Conservation (phyloP, 2,329 filamentous ascomycete species). For the Samsoniella hepiali region DNA sequence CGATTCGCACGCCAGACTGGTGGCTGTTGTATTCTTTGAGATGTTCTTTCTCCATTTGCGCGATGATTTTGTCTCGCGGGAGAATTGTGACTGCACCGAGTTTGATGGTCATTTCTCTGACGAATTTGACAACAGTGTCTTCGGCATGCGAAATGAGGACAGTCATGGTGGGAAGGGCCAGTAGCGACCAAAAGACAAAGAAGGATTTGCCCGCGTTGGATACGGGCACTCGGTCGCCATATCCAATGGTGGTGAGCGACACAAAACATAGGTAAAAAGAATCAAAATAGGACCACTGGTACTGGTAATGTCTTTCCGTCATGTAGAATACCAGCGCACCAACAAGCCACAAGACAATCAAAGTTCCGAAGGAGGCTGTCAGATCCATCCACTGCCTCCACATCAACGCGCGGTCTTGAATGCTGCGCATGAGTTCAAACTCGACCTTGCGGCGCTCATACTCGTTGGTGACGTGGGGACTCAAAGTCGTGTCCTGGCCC, state of each 20-base stretch:
- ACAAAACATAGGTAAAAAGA: conserved; percentile 84
- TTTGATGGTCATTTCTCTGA: conserved; percentile 53
- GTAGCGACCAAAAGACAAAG: conserved; percentile 88
- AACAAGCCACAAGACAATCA: conserved; percentile 73
- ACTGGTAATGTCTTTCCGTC: conserved; percentile 51
- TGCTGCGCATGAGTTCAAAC: conserved; percentile 77
- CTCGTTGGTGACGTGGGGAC: conserved; percentile 35
- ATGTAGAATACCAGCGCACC: conserved; percentile 71
- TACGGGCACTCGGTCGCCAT: conserved; percentile 75
- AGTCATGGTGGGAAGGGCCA: conserved; percentile 85
- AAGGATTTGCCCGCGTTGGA: conserved; percentile 78
- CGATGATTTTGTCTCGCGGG: conserved; percentile 51
- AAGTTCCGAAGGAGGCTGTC: conserved; percentile 62
- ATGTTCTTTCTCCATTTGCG: conserved; percentile 32
- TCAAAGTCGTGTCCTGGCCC: conserved; percentile 9
- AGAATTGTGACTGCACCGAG: conserved; percentile 60
- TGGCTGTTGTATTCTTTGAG: conserved; percentile 42
- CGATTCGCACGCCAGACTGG: not conserved
- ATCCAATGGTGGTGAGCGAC: conserved; percentile 79
- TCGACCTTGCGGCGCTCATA: conserved; percentile 63
- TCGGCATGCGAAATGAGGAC: conserved; percentile 80
- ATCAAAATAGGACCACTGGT: conserved; percentile 69
- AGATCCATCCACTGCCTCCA: conserved; percentile 75
- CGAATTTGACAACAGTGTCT: conserved; percentile 70
- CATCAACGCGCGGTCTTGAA: conserved; percentile 62